Conservation (phyloP, 1,139 yeast genomes). For the Meyerozyma guilliermondii region DNA sequence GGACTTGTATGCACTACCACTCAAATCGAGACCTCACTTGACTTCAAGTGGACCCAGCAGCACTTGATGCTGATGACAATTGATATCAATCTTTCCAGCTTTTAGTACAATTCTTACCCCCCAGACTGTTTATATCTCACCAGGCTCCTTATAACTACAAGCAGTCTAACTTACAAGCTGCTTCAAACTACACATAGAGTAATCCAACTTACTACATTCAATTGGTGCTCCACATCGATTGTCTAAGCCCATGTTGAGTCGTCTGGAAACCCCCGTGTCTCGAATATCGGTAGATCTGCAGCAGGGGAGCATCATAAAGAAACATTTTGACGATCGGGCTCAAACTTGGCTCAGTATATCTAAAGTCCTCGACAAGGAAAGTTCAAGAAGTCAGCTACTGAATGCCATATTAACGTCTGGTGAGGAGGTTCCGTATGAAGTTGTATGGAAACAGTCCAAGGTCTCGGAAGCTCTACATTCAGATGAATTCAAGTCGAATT, state of each 20-base stretch:
- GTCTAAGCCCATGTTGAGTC: not conserved
- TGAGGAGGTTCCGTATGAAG: constrained; percentile 20
- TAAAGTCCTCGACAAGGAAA: constrained; percentile 2
- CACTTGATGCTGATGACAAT: no score
- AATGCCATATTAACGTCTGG: constrained; percentile 4
- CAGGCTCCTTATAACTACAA: no score
- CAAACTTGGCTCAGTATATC: constrained; percentile 25
- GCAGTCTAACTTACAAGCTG: no score
- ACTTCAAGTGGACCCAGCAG: no score
- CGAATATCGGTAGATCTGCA: not conserved
- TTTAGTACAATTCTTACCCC: no score
- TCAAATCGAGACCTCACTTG: no score
- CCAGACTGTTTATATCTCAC: no score
- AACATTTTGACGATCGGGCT: constrained; percentile 36
- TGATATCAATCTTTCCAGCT: no score
- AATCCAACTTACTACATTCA: no score
- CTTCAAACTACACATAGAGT: no score
- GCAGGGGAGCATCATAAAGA: constrained; percentile 8
- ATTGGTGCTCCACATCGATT: no score
- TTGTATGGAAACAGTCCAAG: constrained; percentile 17
- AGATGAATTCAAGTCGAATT: constrained; percentile 19
- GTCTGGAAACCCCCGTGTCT: not conserved
- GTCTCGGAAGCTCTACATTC: constrained; percentile 14
- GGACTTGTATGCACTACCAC: no score
- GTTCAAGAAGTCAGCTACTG: constrained; percentile 3